phyloP scores from a whole-genome alignment of 306 rosid genomes.

The Potentilla sterilis region DNA sequence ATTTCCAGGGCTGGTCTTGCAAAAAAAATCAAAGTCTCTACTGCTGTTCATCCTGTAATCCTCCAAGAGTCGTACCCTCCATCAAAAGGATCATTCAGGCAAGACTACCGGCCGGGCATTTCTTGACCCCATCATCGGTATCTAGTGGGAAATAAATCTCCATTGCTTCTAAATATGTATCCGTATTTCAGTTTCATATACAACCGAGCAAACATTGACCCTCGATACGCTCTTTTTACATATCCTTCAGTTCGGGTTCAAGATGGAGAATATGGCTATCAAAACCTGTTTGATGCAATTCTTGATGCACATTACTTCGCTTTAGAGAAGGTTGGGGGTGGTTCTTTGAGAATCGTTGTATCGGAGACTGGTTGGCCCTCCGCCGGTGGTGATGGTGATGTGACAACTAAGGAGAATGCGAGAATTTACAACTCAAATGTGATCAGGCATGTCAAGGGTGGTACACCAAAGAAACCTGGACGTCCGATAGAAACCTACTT shows the following conservation, averaged over 20 bases:
- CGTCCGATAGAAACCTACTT: neutral
- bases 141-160: conserved; percentile 16
- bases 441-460: conserved; percentile 22
- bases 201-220: conserved; percentile 7
- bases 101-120: neutral
- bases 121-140: conserved; percentile 7
- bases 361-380: conserved; percentile 19
- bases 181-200: conserved; percentile 14
- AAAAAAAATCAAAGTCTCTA: conserved; percentile 23
- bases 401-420: neutral
- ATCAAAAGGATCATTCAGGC: conserved; percentile 8
- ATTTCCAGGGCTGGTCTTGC: neutral
- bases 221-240: conserved; percentile 38
- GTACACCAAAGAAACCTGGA: neutral
- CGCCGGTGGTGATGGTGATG: neutral
- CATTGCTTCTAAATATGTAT: conserved; percentile 28
- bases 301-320: conserved; percentile 39
- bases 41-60: conserved; percentile 1
- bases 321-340: neutral
- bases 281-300: conserved; percentile 39
- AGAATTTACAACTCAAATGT: conserved; percentile 12
- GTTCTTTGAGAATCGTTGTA: neutral
- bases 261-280: conserved; percentile 33
- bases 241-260: conserved; percentile 24
- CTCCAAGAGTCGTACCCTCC: conserved; percentile 27